Conservation (phyloP, 352 stramenopile species). For the Phytophthora meadii region DNA sequence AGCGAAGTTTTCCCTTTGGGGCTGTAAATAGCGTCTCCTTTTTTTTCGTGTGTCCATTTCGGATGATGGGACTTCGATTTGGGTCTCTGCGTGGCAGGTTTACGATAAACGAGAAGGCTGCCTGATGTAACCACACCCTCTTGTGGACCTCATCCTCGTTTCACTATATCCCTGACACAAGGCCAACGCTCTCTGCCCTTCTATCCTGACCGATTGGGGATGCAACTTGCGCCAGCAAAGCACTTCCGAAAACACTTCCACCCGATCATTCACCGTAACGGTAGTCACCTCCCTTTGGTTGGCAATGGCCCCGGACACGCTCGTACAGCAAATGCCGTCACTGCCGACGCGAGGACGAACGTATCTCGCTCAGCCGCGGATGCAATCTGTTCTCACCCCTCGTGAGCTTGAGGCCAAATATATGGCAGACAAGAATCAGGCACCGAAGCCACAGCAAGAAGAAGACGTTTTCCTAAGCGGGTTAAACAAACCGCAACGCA, state of each 20-base stretch:
- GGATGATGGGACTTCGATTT: background rate
- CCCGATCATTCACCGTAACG: background rate
- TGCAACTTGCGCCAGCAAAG: conserved; percentile 8
- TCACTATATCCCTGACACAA: background rate
- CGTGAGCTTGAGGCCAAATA: conserved; percentile 19
- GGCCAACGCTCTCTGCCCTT: conserved; percentile 9
- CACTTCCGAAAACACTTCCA: conserved; percentile 19
- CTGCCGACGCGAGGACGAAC: background rate
- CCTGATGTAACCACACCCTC: conserved; percentile 6
- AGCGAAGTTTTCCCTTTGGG: too few relatives aligned
- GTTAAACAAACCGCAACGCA: conserved; percentile 40
- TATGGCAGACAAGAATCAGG: background rate
- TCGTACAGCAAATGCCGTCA: conserved; percentile 23
- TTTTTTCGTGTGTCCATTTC: background rate
- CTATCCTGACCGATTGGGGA: conserved; percentile 7
- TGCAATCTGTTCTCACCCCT: background rate
- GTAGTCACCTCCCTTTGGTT: background rate
- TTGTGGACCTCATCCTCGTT: background rate
- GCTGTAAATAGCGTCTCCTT: too few relatives aligned
- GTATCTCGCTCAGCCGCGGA: conserved; percentile 1
- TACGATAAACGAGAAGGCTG: background rate
- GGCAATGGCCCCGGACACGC: conserved; percentile 29
- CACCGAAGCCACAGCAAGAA: conserved; percentile 5
- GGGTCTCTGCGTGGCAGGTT: background rate
- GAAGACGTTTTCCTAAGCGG: conserved; percentile 47